Percentiles rank a stretch among this genome's conserved stretches.
Evolutionary conservation across 345 rosid genomes (phyloP).

Genomic region (Brassica carinata): DNA sequence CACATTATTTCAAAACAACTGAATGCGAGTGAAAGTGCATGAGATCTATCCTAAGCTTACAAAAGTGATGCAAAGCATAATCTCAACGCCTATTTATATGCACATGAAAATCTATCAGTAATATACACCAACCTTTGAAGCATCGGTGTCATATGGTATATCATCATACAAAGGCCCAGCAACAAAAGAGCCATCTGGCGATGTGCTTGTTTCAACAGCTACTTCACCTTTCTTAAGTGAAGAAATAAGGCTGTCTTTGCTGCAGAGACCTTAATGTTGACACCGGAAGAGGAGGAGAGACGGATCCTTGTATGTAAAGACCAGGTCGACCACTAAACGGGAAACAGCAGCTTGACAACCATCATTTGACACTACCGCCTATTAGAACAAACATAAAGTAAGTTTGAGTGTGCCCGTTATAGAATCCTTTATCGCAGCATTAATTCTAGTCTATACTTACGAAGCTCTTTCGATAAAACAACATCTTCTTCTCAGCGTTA

Average conservation of each 20-base stretch:
- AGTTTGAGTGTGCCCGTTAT: slow-evolving; percentile 16
- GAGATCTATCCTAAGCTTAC: slow-evolving; percentile 1
- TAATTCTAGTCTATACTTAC: slow-evolving; percentile 51
- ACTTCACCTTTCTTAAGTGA: slow-evolving; percentile 59
- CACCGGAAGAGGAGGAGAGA: slow-evolving; percentile 78
- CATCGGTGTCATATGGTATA: slow-evolving; percentile 67
- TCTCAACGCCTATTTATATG: background rate
- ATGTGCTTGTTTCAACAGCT: slow-evolving; percentile 69
- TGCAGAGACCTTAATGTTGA: slow-evolving; percentile 61
- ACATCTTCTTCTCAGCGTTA: slow-evolving; percentile 60
- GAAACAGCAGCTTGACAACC: slow-evolving; percentile 84
- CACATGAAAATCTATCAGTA: background rate
- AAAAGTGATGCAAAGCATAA: slow-evolving; percentile 1
- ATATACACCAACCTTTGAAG: slow-evolving; percentile 66
- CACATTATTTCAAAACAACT: slow-evolving; percentile 23
- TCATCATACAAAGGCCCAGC: slow-evolving; percentile 87
- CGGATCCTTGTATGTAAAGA: slow-evolving; percentile 80
- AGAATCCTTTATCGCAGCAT: slow-evolving; percentile 19
- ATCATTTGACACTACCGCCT: slow-evolving; percentile 72
- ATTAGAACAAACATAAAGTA: slow-evolving; percentile 28
- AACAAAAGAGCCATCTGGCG: slow-evolving; percentile 71
- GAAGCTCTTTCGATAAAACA: slow-evolving; percentile 77
- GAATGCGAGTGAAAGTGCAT: slow-evolving; percentile 4
- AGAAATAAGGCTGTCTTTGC: slow-evolving; percentile 62
- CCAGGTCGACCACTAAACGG: slow-evolving; percentile 72